These are phyloP conservation scores for Talinum fruticosum DNA, from an alignment of 148 eudicot species.

Conservation along the genomic window DNA sequence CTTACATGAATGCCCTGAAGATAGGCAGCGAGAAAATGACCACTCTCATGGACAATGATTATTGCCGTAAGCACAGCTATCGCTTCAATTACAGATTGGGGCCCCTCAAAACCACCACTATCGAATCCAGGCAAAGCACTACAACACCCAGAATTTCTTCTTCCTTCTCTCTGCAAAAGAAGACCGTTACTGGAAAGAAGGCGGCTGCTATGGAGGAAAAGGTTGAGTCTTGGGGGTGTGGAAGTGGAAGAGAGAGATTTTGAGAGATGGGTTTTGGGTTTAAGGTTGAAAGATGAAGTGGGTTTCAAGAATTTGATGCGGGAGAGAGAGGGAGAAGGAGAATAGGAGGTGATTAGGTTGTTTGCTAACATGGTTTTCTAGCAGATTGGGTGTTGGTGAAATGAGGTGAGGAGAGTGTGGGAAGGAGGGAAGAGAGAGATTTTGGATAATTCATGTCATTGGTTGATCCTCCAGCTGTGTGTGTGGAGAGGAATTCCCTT, in stretches of 20 bases:
- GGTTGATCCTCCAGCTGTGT: slow-evolving; percentile 29
- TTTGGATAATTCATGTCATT: slow-evolving; percentile 46
- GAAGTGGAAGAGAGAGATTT: slow-evolving; percentile 27
- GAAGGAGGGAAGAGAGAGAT: slow-evolving; percentile 13
- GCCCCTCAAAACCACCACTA: slow-evolving; percentile 61
- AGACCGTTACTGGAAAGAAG: slow-evolving; percentile 4
- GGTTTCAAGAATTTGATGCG: slow-evolving; percentile 32
- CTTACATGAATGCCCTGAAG: slow-evolving; percentile 95
- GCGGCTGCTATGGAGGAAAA: slow-evolving; percentile 21
- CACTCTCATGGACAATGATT: slow-evolving; percentile 91
- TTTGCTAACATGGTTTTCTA: slow-evolving; percentile 41
- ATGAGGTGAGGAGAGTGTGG: slow-evolving; percentile 10
- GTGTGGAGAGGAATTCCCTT: slow-evolving; percentile 45
- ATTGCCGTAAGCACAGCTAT: slow-evolving; percentile 77
- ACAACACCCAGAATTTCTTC: slow-evolving; percentile 27
- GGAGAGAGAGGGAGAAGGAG: slow-evolving; percentile 33
- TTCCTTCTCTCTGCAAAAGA: slow-evolving; percentile 19
- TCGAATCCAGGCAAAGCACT: slow-evolving; percentile 58
- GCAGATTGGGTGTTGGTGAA: slow-evolving; percentile 3
- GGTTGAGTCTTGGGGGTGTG: slow-evolving; percentile 1
- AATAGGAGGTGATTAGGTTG: slow-evolving; percentile 37
- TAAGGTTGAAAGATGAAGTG: slow-evolving; percentile 29
- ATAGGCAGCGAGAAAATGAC: slow-evolving; percentile 92
- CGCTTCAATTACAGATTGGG: slow-evolving; percentile 81
- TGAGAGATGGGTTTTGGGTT: slow-evolving; percentile 37